phyloP scores from a whole-genome alignment of 768 basidiomycete genomes.

The Boletus tylopilopsis region DNA sequence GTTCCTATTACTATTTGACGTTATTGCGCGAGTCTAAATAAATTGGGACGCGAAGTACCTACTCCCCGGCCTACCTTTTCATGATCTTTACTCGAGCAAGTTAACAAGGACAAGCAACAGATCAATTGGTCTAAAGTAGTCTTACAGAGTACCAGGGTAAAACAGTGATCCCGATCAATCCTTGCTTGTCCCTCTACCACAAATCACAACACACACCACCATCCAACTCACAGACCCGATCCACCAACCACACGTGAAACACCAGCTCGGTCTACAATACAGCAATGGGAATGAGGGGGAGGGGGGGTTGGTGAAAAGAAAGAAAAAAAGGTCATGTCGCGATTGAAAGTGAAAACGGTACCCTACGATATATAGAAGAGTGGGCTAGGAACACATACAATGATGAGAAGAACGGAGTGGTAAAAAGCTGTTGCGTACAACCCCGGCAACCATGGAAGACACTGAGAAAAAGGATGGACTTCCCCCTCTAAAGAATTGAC shows the following conservation, averaged over 20 bases:
- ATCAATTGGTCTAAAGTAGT: conserved; percentile 10
- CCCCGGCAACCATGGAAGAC: conserved; percentile 11
- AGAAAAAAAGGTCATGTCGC: conserved; percentile 17
- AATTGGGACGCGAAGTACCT: too few relatives aligned
- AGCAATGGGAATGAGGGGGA: conserved; percentile 1
- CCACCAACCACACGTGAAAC: conserved; percentile 10
- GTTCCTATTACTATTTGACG: too few relatives aligned
- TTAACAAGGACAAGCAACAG: neutral
- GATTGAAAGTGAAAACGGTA: conserved; percentile 21
- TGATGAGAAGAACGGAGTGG: conserved; percentile 4
- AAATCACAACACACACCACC: conserved; percentile 8
- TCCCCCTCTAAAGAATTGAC: conserved; percentile 10
- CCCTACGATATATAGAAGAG: conserved; percentile 33
- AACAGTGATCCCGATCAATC: conserved; percentile 1
- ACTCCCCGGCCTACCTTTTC: too few relatives aligned
- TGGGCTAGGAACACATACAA: conserved; percentile 15
- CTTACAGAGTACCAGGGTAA: conserved; percentile 7
- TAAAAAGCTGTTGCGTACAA: conserved; percentile 12
- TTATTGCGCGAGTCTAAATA: too few relatives aligned
- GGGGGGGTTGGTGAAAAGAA: neutral
- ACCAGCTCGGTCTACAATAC: conserved; percentile 18
- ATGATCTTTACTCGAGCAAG: too few relatives aligned
- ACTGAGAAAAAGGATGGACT: conserved; percentile 6
- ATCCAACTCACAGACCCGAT: conserved; percentile 14
- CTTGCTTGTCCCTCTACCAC: conserved; percentile 5